These are phyloP conservation scores for Myochromella boudieri DNA, from an alignment of 768 basidiomycete genomes.

Conservation along the genomic window DNA sequence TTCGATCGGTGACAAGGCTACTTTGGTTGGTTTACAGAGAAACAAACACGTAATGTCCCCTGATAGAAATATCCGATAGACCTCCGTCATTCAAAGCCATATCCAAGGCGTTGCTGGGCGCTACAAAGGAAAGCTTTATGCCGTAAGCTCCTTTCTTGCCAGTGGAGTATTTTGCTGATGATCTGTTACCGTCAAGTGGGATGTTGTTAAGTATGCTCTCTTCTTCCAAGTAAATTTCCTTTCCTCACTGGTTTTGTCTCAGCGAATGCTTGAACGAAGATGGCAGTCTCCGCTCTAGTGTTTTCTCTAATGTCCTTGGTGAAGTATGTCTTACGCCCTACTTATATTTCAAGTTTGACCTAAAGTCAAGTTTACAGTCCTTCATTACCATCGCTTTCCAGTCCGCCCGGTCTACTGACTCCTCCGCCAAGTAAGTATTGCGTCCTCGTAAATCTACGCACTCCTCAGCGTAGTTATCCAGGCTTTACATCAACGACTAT, in stretches of 20 bases:
- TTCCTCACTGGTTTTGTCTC: background rate
- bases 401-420: constrained; percentile 49
- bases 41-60: background rate
- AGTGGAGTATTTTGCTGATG: background rate
- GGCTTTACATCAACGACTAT: constrained; percentile 43
- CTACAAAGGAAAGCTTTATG: constrained; percentile 46
- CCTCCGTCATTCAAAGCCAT: constrained; percentile 45
- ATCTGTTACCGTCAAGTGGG: constrained; percentile 29
- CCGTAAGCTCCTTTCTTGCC: too few relatives aligned
- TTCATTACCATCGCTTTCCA: constrained; percentile 53
- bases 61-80: constrained; percentile 29
- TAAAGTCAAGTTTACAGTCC: constrained; percentile 23
- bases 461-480: constrained; percentile 1
- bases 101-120: constrained; percentile 43
- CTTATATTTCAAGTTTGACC: background rate
- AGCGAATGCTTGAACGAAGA: constrained; percentile 55
- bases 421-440: constrained; percentile 39
- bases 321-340: constrained; percentile 22
- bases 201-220: constrained; percentile 38
- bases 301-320: constrained; percentile 51
- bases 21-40: constrained; percentile 37
- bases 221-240: background rate
- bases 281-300: constrained; percentile 43
- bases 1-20: constrained; percentile 33
- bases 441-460: background rate